Evolutionary conservation across 1,139 yeast genomes (phyloP).

Genomic region (Yamadazyma taylorii): DNA sequence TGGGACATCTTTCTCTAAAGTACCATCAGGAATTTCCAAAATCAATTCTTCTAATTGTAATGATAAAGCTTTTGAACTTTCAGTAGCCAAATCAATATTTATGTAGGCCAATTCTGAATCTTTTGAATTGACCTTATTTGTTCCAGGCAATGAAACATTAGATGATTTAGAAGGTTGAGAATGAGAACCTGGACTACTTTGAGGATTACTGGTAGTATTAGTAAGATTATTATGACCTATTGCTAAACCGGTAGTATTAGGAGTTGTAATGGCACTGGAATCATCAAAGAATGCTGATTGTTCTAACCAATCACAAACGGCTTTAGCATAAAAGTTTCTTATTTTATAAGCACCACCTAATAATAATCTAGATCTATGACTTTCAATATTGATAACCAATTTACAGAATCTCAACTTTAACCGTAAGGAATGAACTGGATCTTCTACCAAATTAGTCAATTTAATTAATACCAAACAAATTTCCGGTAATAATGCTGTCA

Average conservation of each 20-base stretch:
- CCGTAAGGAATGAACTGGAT: conserved; percentile 40
- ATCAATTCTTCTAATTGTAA: conserved; percentile 54
- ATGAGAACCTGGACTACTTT: not conserved
- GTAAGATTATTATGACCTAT: not conserved
- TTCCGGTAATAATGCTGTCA: conserved; percentile 35
- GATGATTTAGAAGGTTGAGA: too few relatives aligned
- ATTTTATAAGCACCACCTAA: conserved; percentile 55
- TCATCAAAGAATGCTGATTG: conserved; percentile 44
- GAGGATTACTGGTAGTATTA: not conserved
- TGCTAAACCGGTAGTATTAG: not conserved
- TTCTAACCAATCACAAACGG: conserved; percentile 70
- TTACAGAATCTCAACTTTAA: conserved; percentile 62
- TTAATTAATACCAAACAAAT: conserved; percentile 30
- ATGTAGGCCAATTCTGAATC: conserved; percentile 52
- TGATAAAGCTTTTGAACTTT: conserved; percentile 60
- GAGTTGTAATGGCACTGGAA: conserved; percentile 2
- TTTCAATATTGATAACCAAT: conserved; percentile 50
- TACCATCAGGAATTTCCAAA: conserved; percentile 62
- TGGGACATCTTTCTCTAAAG: conserved; percentile 54
- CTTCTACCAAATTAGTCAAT: conserved; percentile 36
- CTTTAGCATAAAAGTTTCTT: conserved; percentile 61
- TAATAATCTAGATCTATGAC: conserved; percentile 36
- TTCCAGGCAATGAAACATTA: not conserved
- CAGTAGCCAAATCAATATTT: conserved; percentile 65
- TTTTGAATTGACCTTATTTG: conserved; percentile 9